Evolutionary conservation across 2,329 filamentous ascomycete species (phyloP), one percentile per base, ranked within the genome.

Genomic region (Cercospora zeina): DNA sequence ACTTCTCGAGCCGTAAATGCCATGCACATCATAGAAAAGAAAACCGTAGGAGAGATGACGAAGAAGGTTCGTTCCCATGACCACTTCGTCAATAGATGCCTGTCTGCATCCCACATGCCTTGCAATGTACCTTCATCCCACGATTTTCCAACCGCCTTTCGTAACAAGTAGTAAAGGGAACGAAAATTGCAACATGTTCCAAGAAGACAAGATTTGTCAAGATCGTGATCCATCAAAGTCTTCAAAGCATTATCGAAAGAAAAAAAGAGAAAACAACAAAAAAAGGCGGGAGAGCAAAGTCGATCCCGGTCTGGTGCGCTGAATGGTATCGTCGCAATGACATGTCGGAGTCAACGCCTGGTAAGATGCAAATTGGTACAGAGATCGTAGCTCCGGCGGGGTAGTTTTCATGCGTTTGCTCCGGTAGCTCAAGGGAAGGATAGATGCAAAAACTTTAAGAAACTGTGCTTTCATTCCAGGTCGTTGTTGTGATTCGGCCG

Each of bases 391-490:
- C 58, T 60, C 37, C 45, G 27, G 42, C 10, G 11, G 27, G 34
- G 30, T 49, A 37, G 21, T 10, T n/a, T 19, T 14, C 13, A 51
- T 51, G 47, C 47, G 49, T 30, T 14, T 56, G 19, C 24, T 33
- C 47, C 34, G 57, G 51, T 42, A 61, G 53, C 53, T 58, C 31
- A 59, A 64, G 24, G 30, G 49, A 59, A 64, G 24, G 30, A 54
- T 39, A 57, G 37, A 49, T 6, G 24, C 24, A 27, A 27, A 27
- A 6, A 27, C 6, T 27, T 3, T 27, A 59, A 63, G 61, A 62
- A 62, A 63, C 61, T 64, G 64, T 66, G 59, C 59, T 66, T 65
- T 62, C 64, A 61, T 66, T 58, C 53, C 57, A 45, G 39, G 60
- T 63, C 58, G 59, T 63, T 58, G n/a, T 42, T 50, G 45, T 61